Base-by-base conservation (phyloP, 192 early-diverging fungal species). In the Coemansia sp. region DNA sequence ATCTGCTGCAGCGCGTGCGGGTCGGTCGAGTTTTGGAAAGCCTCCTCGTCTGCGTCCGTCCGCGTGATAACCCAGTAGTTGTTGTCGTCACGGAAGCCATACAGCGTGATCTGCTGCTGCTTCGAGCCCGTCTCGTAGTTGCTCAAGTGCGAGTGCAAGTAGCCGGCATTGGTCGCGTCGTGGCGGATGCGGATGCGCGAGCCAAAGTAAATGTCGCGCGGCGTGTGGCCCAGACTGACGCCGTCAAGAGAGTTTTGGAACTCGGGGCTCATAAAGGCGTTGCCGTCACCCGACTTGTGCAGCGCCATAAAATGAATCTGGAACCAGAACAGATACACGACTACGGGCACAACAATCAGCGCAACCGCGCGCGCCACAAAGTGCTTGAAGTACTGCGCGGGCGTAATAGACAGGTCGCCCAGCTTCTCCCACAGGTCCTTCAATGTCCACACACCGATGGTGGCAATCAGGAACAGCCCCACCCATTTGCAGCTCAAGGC, bases 71-170 rank as follows among this genome's bases (percentile, higher is more conserved):
- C 66, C 92, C 93, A 99, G 37, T 91, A 73, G 77, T 99, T 99
- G 77, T 99, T 99, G 43, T 34, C 29, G 65, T 99, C 97, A 60
- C 90, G 92, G 75, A 95, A 88, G 27, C 86, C 84, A 65, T 99
- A 99, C 26, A 87, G 88, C 0, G 97, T 97, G 21, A 99, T 81
- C 70, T 99, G 97, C 68, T 99, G 97, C 74, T 99, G 97, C 75
- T 87, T 85, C 8, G 92, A 95, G 38, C 84, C 84, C 13, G 80
- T 77, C 0, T 92, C 93, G 51, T 87, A 99, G 13, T 69, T 70
- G 68, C 94, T 88, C 17, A 83, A 56, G 63, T 99, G 97, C 25
- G 97, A 99, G 63, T 99, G 97, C 35, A 99, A 81, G 40, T 97
- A 65, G 14, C 93, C 97, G 15, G 88, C 90, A 2, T n/a, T n/a